Percentiles rank a stretch among this genome's conserved stretches.
Conservation (phyloP, 2,329 filamentous ascomycete species). For the Aphanoascus verrucosus region DNA sequence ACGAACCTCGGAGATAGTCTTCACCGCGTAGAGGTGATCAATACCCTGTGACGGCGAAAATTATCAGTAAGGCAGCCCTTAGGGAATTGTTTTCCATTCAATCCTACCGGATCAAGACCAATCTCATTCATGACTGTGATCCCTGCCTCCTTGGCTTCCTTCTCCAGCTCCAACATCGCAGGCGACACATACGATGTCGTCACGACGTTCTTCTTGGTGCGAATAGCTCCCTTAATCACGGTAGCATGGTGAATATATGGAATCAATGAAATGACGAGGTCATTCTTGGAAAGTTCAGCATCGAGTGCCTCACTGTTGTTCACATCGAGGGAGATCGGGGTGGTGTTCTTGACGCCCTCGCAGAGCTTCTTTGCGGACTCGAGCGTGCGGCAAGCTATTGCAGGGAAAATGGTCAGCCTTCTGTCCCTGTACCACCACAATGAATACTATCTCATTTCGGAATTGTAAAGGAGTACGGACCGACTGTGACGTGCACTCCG, state of each 20-base stretch:
- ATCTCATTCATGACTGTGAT: slow-evolving; percentile 99
- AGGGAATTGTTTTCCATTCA: slow-evolving; percentile 1
- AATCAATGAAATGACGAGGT: slow-evolving; percentile 72
- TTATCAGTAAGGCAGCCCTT: not conserved
- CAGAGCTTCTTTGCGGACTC: slow-evolving; percentile 65
- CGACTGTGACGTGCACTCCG: slow-evolving; percentile 55
- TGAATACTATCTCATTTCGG: not conserved
- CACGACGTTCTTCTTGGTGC: slow-evolving; percentile 89
- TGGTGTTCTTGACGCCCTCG: slow-evolving; percentile 59
- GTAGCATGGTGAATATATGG: slow-evolving; percentile 82
- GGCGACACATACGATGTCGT: slow-evolving; percentile 90
- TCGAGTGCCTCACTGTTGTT: slow-evolving; percentile 66
- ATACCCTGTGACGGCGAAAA: slow-evolving; percentile 22
- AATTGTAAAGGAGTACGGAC: slow-evolving; percentile 33
- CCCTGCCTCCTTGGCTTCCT: slow-evolving; percentile 72
- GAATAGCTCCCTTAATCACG: slow-evolving; percentile 89
- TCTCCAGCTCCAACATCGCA: slow-evolving; percentile 81
- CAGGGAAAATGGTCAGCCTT: not conserved
- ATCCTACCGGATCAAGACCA: slow-evolving; percentile 44
- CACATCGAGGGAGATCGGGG: slow-evolving; percentile 75
- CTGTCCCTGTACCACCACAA: not conserved
- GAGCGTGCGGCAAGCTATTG: slow-evolving; percentile 67
- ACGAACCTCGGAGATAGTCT: slow-evolving; percentile 54
- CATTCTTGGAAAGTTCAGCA: slow-evolving; percentile 64
- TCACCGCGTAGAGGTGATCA: slow-evolving; percentile 61